A percentile compares a stretch with the other conserved stretches of the same genome.
Conservation (phyloP, 2,329 filamentous ascomycete species). For the Tolypocladium sp. region DNA sequence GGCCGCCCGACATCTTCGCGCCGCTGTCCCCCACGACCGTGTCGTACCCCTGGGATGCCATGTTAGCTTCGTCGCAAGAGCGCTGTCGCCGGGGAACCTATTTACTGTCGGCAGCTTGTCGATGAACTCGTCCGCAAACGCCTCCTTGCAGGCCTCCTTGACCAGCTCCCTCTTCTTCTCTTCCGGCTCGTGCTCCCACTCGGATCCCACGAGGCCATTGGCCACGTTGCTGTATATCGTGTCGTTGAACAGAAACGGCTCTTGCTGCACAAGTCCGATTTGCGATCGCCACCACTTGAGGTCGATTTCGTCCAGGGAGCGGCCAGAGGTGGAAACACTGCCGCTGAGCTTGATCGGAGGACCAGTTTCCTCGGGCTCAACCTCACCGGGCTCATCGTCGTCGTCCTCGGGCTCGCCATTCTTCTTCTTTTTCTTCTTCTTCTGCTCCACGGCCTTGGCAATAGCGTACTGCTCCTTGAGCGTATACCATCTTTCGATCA, state of each 20-base stretch:
- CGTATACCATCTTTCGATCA: slow-evolving; percentile 66
- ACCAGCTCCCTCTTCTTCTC: slow-evolving; percentile 51
- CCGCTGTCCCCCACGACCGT: slow-evolving; percentile 70
- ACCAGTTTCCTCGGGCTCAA: slow-evolving; percentile 26
- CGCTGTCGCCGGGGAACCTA: slow-evolving; percentile 15
- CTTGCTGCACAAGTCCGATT: slow-evolving; percentile 59
- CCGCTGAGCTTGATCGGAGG: slow-evolving; percentile 35
- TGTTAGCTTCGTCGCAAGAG: background rate
- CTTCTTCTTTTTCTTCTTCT: slow-evolving; percentile 33
- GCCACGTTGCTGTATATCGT: slow-evolving; percentile 55
- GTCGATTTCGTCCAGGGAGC: slow-evolving; percentile 47
- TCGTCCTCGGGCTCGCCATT: slow-evolving; percentile 20
- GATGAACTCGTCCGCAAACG: slow-evolving; percentile 63
- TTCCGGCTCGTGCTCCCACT: slow-evolving; percentile 42
- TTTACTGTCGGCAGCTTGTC: slow-evolving; percentile 47
- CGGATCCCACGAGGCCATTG: slow-evolving; percentile 44
- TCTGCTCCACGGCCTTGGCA: slow-evolving; percentile 37
- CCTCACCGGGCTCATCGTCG: slow-evolving; percentile 16
- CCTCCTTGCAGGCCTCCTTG: slow-evolving; percentile 53
- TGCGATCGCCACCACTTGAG: slow-evolving; percentile 54
- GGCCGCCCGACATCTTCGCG: slow-evolving; percentile 72
- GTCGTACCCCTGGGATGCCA: slow-evolving; percentile 49
- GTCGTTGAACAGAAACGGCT: slow-evolving; percentile 59
- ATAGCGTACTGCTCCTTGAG: slow-evolving; percentile 44
- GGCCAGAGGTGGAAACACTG: slow-evolving; percentile 41